These are phyloP conservation scores for Teunomyces funiuensis DNA, from an alignment of 805 yeast genomes.

Conservation along the genomic window DNA sequence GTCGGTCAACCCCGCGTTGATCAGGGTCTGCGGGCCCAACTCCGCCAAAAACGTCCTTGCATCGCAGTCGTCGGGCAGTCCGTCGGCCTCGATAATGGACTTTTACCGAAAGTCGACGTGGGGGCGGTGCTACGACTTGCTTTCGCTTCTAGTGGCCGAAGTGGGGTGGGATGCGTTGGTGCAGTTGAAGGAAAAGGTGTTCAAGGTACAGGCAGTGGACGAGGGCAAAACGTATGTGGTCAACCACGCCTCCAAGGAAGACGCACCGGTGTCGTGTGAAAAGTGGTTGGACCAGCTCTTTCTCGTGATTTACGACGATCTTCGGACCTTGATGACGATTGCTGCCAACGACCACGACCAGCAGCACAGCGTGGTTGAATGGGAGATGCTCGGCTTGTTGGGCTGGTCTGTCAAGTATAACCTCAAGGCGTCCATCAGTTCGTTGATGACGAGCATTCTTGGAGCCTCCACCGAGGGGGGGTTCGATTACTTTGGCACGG, in stretches of 20 bases:
- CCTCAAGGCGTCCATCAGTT: conserved; percentile 35
- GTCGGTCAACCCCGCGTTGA: conserved; percentile 32
- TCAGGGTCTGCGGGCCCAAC: conserved; percentile 27
- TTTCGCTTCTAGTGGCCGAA: conserved; percentile 64
- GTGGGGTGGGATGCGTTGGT: conserved; percentile 85
- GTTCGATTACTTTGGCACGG: conserved; percentile 62
- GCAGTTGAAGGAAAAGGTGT: conserved; percentile 63
- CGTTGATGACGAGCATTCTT: conserved; percentile 49
- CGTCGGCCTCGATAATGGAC: conserved; percentile 30
- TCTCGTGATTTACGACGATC: conserved; percentile 66
- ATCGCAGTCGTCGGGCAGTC: conserved; percentile 30
- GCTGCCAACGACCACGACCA: conserved; percentile 23
- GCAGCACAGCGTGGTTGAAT: conserved; percentile 63
- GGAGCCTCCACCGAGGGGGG: conserved; percentile 49
- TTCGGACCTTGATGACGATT: conserved; percentile 26
- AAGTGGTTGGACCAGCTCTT: conserved; percentile 78
- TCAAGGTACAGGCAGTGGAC: conserved; percentile 49
- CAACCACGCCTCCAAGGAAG: conserved; percentile 12
- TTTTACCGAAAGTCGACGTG: conserved; percentile 37
- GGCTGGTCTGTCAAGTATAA: conserved; percentile 44
- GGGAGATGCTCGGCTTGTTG: conserved; percentile 70
- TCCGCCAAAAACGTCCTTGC: conserved; percentile 27
- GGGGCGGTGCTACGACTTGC: conserved; percentile 58
- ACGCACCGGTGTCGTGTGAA: conserved; percentile 50
- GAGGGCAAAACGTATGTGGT: conserved; percentile 19